phyloP scores from a whole-genome alignment of 83 land plant species.

The Thuja plicata region DNA sequence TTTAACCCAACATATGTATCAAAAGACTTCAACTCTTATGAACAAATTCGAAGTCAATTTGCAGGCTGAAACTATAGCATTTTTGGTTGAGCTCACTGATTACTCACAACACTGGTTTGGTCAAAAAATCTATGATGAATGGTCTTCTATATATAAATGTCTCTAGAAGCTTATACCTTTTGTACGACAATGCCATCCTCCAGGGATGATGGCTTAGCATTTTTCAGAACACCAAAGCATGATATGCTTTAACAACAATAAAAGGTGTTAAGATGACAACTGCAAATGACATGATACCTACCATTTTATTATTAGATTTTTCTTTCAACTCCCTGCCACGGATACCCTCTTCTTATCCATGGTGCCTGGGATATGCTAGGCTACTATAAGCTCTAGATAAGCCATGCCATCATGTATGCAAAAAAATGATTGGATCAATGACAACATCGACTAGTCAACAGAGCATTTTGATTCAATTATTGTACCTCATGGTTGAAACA shows the following conservation, averaged over 20 bases:
- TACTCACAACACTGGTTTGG: not conserved
- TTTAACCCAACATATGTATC: not conserved
- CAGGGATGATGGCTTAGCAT: not conserved
- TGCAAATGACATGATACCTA: not conserved
- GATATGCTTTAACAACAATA: not conserved
- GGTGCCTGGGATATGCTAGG: not conserved
- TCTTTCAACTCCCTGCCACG: not conserved
- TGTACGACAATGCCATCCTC: not conserved
- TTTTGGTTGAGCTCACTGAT: not conserved
- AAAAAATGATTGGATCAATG: not conserved
- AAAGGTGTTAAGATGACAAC: not conserved
- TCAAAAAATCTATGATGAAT: not conserved
- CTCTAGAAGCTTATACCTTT: not conserved
- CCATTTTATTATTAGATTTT: not conserved
- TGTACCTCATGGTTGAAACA: slow-evolving; percentile 18
- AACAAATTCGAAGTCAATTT: not conserved
- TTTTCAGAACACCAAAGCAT: slow-evolving; percentile 1
- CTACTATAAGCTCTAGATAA: not conserved
- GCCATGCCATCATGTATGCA: not conserved
- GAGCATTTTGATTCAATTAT: not conserved
- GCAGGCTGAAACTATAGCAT: not conserved
- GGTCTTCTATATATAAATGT: not conserved
- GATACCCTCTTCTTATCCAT: not conserved
- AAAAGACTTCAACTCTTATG: not conserved
- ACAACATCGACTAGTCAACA: not conserved